A percentile compares a stretch with the other conserved stretches of the same genome.
phyloP scores from a whole-genome alignment of 805 yeast genomes.

The Starmerella powellii region DNA sequence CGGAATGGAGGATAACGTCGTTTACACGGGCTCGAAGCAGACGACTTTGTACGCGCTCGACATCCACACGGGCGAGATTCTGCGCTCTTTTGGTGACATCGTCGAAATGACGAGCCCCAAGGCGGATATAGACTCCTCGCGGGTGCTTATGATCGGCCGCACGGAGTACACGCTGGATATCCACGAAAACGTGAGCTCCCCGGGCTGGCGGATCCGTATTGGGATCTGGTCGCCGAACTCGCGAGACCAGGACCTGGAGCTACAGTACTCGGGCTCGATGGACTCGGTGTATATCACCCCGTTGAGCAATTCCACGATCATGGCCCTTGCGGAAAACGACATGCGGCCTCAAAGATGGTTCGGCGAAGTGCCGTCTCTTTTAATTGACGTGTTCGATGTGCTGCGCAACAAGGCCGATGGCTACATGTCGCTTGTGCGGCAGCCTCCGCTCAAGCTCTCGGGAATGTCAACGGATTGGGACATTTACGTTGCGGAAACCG shows the following conservation, averaged over 20 bases:
- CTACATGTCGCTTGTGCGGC: constrained; percentile 29
- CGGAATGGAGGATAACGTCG: constrained; percentile 59
- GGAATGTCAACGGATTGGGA: constrained; percentile 26
- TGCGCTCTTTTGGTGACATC: constrained; percentile 54
- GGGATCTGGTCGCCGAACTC: constrained; percentile 89
- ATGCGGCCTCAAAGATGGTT: constrained; percentile 67
- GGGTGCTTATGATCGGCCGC: constrained; percentile 26
- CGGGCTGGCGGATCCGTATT: constrained; percentile 68
- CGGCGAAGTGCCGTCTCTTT: constrained; percentile 54
- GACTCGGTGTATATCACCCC: constrained; percentile 77
- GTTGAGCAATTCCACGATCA: constrained; percentile 62
- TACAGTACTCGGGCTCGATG: constrained; percentile 36
- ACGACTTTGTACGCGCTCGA: constrained; percentile 68
- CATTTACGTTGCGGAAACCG: constrained; percentile 56
- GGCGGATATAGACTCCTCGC: constrained; percentile 1
- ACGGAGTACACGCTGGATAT: constrained; percentile 38
- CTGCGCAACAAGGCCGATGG: constrained; percentile 12
- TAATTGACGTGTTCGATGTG: constrained; percentile 71
- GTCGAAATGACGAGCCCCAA: neutral
- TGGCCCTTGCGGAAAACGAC: constrained; percentile 52
- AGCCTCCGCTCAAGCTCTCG: constrained; percentile 26
- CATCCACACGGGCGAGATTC: constrained; percentile 58
- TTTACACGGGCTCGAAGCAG: constrained; percentile 73
- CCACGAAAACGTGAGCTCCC: constrained; percentile 45
- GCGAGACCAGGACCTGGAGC: constrained; percentile 47